Conservation (phyloP, 305 asterid genomes). For the Lippia alba region DNA sequence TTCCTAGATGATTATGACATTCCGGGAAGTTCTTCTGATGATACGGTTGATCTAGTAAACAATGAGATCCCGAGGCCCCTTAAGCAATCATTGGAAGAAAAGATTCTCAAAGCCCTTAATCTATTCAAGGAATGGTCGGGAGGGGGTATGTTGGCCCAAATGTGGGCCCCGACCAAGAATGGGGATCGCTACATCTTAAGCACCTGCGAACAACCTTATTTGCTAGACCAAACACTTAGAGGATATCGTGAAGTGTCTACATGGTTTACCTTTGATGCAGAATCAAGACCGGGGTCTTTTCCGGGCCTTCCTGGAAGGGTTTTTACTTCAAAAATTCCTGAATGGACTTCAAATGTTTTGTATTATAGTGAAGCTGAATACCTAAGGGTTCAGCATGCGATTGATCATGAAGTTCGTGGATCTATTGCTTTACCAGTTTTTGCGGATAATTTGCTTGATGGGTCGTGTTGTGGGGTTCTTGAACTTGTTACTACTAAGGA, state of each 20-base stretch:
- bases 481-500: constrained; percentile 72
- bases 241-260: constrained; percentile 82
- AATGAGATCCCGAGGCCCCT: constrained; percentile 49
- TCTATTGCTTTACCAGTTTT: constrained; percentile 79
- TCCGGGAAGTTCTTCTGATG: constrained; percentile 35
- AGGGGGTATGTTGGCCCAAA: constrained; percentile 67
- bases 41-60: constrained; percentile 22
- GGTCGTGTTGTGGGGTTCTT: constrained; percentile 72
- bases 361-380: constrained; percentile 66
- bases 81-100: constrained; percentile 54
- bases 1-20: constrained; percentile 32
- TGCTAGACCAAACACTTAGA: constrained; percentile 60
- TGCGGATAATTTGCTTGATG: constrained; percentile 45
- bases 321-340: constrained; percentile 68
- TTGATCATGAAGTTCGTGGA: constrained; percentile 68
- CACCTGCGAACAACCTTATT: constrained; percentile 71
- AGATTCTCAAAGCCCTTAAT: constrained; percentile 62
- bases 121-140: constrained; percentile 58
- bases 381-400: constrained; percentile 63
- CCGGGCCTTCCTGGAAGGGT: constrained; percentile 88
- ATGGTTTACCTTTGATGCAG: constrained; percentile 60
- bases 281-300: constrained; percentile 45
- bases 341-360: constrained; percentile 79
- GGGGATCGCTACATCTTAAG: constrained; percentile 57
- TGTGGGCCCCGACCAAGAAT: constrained; percentile 69